These are phyloP conservation scores for Colletotrichum tabaci DNA, from an alignment of 2,329 filamentous ascomycete genomes.

Conservation along the genomic window DNA sequence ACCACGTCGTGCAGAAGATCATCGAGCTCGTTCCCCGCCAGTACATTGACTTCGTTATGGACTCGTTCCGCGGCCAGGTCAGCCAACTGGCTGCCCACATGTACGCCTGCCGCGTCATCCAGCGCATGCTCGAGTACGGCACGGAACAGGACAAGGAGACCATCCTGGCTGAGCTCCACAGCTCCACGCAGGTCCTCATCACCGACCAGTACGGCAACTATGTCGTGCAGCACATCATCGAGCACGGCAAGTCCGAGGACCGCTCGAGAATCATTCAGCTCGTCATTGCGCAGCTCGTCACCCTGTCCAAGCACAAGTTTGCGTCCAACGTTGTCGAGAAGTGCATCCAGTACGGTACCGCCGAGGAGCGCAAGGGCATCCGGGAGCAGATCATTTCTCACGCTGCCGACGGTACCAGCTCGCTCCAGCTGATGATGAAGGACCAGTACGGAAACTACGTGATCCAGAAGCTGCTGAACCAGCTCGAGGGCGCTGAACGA, in stretches of 20 bases:
- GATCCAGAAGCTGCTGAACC: slow-evolving; percentile 86
- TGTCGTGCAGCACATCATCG: slow-evolving; percentile 92
- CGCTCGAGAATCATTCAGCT: slow-evolving; percentile 79
- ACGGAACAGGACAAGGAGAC: slow-evolving; percentile 78
- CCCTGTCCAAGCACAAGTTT: slow-evolving; percentile 93
- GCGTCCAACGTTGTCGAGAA: slow-evolving; percentile 98
- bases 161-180: slow-evolving; percentile 85
- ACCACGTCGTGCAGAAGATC: slow-evolving; percentile 96
- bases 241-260: slow-evolving; percentile 81
- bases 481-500: slow-evolving; percentile 73
- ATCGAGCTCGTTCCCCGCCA: slow-evolving; percentile 85
- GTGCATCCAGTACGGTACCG: slow-evolving; percentile 81
- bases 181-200: slow-evolving; percentile 79
- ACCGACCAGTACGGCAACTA: slow-evolving; percentile 96
- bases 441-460: slow-evolving; percentile 98
- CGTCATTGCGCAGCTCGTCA: slow-evolving; percentile 80
- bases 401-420: slow-evolving; percentile 76
- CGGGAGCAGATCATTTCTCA: slow-evolving; percentile 72
- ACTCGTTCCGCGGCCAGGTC: slow-evolving; percentile 83
- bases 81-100: slow-evolving; percentile 81
- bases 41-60: slow-evolving; percentile 88
- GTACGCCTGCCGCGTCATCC: slow-evolving; percentile 93
- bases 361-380: slow-evolving; percentile 79
- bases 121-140: slow-evolving; percentile 90
- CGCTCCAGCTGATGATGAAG: slow-evolving; percentile 84